phyloP scores from a whole-genome alignment of 2,329 filamentous ascomycete species.

The Dactylellina leptospora region DNA sequence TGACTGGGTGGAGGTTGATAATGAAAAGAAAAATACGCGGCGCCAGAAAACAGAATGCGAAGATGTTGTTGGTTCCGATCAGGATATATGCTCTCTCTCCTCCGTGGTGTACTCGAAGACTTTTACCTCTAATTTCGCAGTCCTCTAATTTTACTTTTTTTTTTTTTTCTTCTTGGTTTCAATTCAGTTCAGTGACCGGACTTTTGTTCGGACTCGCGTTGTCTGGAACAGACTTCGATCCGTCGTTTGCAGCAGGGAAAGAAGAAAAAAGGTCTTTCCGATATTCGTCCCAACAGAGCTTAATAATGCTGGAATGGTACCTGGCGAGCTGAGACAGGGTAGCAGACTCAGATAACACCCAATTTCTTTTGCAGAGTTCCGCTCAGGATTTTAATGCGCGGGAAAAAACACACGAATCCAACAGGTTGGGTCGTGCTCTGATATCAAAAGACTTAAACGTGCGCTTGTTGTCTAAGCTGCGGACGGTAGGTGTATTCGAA shows the following conservation, averaged over 20 bases:
- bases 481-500: slow-evolving; percentile 4
- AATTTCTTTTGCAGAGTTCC: slow-evolving; percentile 40
- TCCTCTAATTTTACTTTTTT: slow-evolving; percentile 7
- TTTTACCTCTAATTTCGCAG: slow-evolving; percentile 31
- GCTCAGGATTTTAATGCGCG: neutral
- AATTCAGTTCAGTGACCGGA: neutral
- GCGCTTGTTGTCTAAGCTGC: neutral
- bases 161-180: slow-evolving; percentile 1
- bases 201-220: slow-evolving; percentile 22
- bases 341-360: neutral
- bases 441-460: neutral
- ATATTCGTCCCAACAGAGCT: slow-evolving; percentile 49
- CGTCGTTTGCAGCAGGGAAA: slow-evolving; percentile 18
- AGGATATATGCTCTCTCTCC: too few species aligned
- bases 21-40: too few species aligned
- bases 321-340: slow-evolving; percentile 32
- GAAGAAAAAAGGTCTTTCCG: slow-evolving; percentile 41
- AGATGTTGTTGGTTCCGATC: too few species aligned
- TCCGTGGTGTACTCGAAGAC: slow-evolving; percentile 17
- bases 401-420: neutral
- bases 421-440: neutral
- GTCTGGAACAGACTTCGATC: slow-evolving; percentile 30
- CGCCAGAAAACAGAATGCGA: too few species aligned
- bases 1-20: too few species aligned
- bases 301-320: slow-evolving; percentile 20